These are phyloP conservation scores for Cystobasidium onofrii DNA, from an alignment of 768 basidiomycete species.

Conservation along the genomic window DNA sequence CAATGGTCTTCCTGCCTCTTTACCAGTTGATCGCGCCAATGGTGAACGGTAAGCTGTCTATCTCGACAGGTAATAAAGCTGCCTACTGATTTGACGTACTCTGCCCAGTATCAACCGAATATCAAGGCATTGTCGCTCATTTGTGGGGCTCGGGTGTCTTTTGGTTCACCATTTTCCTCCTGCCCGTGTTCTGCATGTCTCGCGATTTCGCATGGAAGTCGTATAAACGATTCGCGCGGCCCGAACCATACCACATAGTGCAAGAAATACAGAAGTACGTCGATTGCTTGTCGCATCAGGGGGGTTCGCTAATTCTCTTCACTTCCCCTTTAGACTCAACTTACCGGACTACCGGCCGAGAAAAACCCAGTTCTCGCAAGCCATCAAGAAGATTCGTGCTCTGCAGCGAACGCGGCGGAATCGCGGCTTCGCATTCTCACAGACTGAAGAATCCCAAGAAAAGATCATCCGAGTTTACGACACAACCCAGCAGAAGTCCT, in stretches of 20 bases:
- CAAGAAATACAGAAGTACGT: slow-evolving; percentile 96
- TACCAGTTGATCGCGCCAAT: slow-evolving; percentile 80
- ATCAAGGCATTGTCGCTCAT: slow-evolving; percentile 75
- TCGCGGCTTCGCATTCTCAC: slow-evolving; percentile 83
- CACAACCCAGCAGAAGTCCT: slow-evolving; percentile 44
- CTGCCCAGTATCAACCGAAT: slow-evolving; percentile 68
- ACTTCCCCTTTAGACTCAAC: slow-evolving; percentile 30
- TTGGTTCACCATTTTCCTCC: slow-evolving; percentile 74
- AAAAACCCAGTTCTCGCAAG: slow-evolving; percentile 82
- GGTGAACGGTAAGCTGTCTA: slow-evolving; percentile 49
- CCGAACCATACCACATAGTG: slow-evolving; percentile 91
- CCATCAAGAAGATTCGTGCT: slow-evolving; percentile 99
- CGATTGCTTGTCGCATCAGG: slow-evolving; percentile 50
- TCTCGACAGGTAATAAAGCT: not conserved
- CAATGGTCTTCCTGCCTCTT: slow-evolving; percentile 88
- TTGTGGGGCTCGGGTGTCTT: slow-evolving; percentile 82
- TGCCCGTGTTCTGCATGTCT: slow-evolving; percentile 73
- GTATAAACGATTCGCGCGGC: slow-evolving; percentile 81
- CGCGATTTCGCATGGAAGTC: slow-evolving; percentile 97
- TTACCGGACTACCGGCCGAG: slow-evolving; percentile 65
- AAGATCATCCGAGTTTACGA: slow-evolving; percentile 49
- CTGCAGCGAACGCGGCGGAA: slow-evolving; percentile 93
- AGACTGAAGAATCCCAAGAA: slow-evolving; percentile 43
- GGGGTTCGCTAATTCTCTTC: too few species aligned
- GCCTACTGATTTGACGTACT: not conserved